A percentile compares a stretch with the other conserved stretches of the same genome.
phyloP scores from a whole-genome alignment of 306 rosid genomes.

The Dalbergia oliveri region DNA sequence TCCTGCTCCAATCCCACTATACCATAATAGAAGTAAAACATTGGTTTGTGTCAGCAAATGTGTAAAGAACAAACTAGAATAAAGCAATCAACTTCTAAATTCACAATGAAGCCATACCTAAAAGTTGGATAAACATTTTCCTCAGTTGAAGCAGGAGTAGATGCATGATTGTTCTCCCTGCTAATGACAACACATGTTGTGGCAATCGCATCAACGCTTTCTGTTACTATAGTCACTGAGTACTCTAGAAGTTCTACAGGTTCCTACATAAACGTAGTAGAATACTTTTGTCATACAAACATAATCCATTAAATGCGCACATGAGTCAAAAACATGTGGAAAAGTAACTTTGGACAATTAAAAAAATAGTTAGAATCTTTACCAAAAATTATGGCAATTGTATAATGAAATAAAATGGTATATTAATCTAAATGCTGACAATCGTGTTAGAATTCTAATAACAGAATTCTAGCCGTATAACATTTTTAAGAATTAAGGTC shows the following conservation, averaged over 20 bases:
- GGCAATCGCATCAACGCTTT: slow-evolving; percentile 72
- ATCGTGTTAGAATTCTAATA: too few relatives aligned
- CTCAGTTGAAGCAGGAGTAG: slow-evolving; percentile 51
- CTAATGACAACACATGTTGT: slow-evolving; percentile 69
- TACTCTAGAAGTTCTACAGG: slow-evolving; percentile 71
- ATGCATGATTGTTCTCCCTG: slow-evolving; percentile 47
- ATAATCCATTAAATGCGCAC: background rate
- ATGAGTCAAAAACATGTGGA: too few relatives aligned
- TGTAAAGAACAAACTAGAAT: background rate
- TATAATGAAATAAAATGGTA: background rate
- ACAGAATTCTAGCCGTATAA: too few relatives aligned
- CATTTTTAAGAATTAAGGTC: too few relatives aligned
- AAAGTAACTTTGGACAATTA: too few relatives aligned
- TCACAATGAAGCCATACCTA: slow-evolving; percentile 54
- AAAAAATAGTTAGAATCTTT: background rate
- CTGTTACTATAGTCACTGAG: slow-evolving; percentile 66
- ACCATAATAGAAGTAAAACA: background rate
- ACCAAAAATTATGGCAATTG: background rate
- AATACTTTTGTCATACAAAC: background rate
- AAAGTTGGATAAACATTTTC: slow-evolving; percentile 63
- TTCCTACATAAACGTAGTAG: slow-evolving; percentile 59
- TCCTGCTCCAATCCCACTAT: slow-evolving; percentile 77
- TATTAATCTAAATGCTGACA: too few relatives aligned
- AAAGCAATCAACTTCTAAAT: background rate
- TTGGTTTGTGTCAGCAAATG: background rate